A percentile compares a stretch with the other conserved stretches of the same genome.
Conservation (phyloP, 331 rosid genomes). For the Dryas integrifolia region DNA sequence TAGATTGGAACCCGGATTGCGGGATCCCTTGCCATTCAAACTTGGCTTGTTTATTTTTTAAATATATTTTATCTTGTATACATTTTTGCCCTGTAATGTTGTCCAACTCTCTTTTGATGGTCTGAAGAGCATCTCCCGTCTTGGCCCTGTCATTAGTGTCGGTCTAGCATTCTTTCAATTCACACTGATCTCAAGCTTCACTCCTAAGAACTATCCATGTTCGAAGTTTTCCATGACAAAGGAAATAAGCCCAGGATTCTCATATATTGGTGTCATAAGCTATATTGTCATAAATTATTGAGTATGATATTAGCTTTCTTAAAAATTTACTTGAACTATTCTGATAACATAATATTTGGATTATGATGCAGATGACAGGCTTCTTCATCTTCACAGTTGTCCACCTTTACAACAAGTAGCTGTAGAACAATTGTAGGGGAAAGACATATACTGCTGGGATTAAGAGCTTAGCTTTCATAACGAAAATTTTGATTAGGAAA, state of each 20-base stretch:
- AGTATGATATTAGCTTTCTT: neutral
- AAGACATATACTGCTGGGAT: conserved; percentile 16
- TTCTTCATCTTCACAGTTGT: conserved; percentile 74
- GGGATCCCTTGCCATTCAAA: neutral
- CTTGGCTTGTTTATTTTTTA: too few relatives aligned
- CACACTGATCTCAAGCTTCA: neutral
- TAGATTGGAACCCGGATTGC: neutral
- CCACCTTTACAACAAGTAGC: conserved; percentile 80
- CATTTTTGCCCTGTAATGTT: neutral
- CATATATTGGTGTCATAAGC: neutral
- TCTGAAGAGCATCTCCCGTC: neutral
- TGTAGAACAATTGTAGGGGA: conserved; percentile 26
- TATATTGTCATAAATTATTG: neutral
- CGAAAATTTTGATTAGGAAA: conserved; percentile 57
- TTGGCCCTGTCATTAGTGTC: neutral
- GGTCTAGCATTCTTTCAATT: neutral
- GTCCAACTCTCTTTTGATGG: neutral
- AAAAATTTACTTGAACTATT: neutral
- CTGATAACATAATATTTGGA: conserved; percentile 17
- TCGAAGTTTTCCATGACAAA: neutral
- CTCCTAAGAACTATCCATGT: too few relatives aligned
- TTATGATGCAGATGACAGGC: conserved; percentile 85
- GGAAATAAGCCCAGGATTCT: neutral
- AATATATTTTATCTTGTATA: neutral
- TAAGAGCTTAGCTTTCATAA: conserved; percentile 27